Evolutionary conservation across 2,329 filamentous ascomycete species (phyloP), one percentile per base, ranked within the genome.

Genomic region (Arthrinium phaeospermum): DNA sequence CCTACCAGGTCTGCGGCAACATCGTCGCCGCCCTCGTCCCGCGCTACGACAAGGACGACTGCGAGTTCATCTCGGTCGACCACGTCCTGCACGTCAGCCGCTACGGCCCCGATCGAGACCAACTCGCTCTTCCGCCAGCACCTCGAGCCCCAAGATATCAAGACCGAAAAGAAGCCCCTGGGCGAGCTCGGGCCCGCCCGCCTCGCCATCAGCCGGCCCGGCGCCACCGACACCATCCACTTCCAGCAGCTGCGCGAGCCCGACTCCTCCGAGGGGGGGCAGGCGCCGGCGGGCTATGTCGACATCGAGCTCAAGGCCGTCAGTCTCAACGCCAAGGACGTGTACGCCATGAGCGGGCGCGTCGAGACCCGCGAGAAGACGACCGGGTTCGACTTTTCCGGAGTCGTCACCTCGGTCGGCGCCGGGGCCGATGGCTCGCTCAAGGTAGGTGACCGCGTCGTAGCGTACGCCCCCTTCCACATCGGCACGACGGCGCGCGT

Each of bases 401-500:
- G 80, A 24, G 45, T 79, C 2, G 76, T 82, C 1, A 72, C 57
- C 19, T 70, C 73, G 0, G 57, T 75, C 22, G 78, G 79, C 2
- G 12, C 71, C 19, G 67, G 68, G 2, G 72, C 77, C 16, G 46
- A 46, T 1, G 30, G 74, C n/a, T 34, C 57, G 57, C 27, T 81
- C 22, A 70, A 73, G 24, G 22, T 73, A 0, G 77, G 80, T 7
- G 79, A 82, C 67, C 71, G 77, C 0, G 79, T 81, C 13, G 77
- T 79, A 10, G 79, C 72, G 3, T 72, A 75, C 47, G 73, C 75
- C 1, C 78, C 79, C 0, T 71, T 53, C 64, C 72, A 76, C 44
- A 76, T 81, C 45, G 72, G 51, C 44, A 83, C 77, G 1, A 70
- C 53, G 57, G 77, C 78, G 47, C 74, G 73, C 0, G 72, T 81